These are phyloP conservation scores for Gilbertella persicaria DNA, from an alignment of 371 early-diverging fungal genomes.

Conservation along the genomic window DNA sequence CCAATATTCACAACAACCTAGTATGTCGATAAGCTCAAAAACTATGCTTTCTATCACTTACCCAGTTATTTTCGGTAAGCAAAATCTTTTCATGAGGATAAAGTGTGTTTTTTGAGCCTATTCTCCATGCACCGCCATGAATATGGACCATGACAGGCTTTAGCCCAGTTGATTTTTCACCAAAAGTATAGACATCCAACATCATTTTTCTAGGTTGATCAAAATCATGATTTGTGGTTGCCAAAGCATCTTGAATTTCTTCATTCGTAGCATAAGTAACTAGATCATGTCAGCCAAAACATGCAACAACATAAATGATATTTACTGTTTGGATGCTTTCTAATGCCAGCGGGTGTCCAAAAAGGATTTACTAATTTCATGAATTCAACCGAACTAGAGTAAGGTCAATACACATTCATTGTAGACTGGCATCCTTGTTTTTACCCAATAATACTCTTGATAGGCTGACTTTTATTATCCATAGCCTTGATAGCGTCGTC, in stretches of 20 bases:
- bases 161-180: slow-evolving; percentile 7
- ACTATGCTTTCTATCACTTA: no score
- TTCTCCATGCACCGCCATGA: slow-evolving; percentile 67
- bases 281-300: slow-evolving; percentile 11
- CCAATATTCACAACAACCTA: slow-evolving; percentile 71
- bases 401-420: no score
- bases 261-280: slow-evolving; percentile 60
- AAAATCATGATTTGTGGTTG: slow-evolving; percentile 24
- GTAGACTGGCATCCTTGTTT: no score
- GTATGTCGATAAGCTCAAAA: no score
- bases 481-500: slow-evolving; percentile 11
- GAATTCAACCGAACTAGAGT: slow-evolving; percentile 1
- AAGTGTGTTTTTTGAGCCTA: slow-evolving; percentile 47
- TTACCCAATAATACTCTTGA: slow-evolving; percentile 21
- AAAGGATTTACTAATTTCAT: slow-evolving; percentile 48
- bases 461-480: slow-evolving; percentile 6
- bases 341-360: slow-evolving; percentile 40
- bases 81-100: slow-evolving; percentile 47
- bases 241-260: slow-evolving; percentile 50
- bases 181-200: slow-evolving; percentile 42
- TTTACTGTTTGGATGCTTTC: slow-evolving; percentile 56
- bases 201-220: slow-evolving; percentile 38
- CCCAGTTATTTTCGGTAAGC: slow-evolving; percentile 34
- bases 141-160: slow-evolving; percentile 62
- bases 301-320: background rate